Evolutionary conservation across 805 yeast species (phyloP), one percentile per base, ranked within the genome.

Genomic region (Candida pini): DNA sequence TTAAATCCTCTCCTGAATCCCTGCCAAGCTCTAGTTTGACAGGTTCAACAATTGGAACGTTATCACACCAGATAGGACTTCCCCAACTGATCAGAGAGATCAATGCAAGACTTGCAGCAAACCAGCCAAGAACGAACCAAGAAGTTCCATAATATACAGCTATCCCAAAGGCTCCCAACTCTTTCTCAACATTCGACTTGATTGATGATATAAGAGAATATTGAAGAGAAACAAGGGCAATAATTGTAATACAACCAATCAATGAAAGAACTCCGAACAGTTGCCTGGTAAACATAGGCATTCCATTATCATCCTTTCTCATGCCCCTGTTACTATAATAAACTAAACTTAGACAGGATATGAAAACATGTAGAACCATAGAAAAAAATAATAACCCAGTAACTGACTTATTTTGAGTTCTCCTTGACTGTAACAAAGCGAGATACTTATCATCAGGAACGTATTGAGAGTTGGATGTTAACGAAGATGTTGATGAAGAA

Each of bases 11-110:
- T n/a, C n/a, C n/a, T n/a, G n/a, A n/a, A n/a, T n/a, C n/a, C n/a
- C n/a, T n/a, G n/a, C n/a, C n/a, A n/a, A n/a, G n/a, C n/a, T n/a
- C n/a, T n/a, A n/a, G n/a, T n/a, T n/a, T n/a, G n/a, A n/a, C n/a
- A n/a, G n/a, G n/a, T n/a, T n/a, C n/a, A n/a, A n/a, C n/a, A n/a
- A n/a, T n/a, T n/a, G n/a, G 31, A 2, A 76, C 74, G 33, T 72
- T 68, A 6, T 73, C 70, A 58, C 80, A 77, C 82, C 83, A 68
- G 12, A 58, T 41, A 3, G 70, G 67, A 6, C 70, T 68, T 6
- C 56, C 60, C 72, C 72, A 67, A 2, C 41, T 14, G 10, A 26
- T 16, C 6, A 40, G 7, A 15, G 40, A 33, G 20, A 51, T 12
- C 7, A 45, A 22, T 9, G 48, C 23, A 43, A 37, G 41, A 26